These are phyloP conservation scores for Cryptococcus amylolentus DNA, from an alignment of 1,284 basidiomycete genomes.

Conservation along the genomic window DNA sequence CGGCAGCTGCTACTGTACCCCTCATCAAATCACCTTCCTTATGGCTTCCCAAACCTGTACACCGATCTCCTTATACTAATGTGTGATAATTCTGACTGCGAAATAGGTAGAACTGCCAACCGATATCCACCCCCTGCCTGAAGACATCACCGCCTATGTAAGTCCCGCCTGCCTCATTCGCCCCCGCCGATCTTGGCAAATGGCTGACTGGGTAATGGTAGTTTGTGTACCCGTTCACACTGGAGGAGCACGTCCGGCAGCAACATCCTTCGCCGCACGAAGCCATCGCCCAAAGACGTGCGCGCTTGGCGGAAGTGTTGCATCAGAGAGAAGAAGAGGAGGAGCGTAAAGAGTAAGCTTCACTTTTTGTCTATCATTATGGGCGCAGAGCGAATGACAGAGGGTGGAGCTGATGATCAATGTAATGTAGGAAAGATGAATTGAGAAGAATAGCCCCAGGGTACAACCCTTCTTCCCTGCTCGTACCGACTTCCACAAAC, in stretches of 20 bases:
- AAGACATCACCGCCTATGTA: constrained; percentile 81
- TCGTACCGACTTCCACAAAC: constrained; percentile 31
- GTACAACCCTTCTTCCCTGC: constrained; percentile 43
- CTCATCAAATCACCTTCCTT: constrained; percentile 86
- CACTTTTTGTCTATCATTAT: constrained; percentile 48
- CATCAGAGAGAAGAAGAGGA: constrained; percentile 70
- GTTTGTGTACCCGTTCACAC: constrained; percentile 91
- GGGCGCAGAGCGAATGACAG: constrained; percentile 64
- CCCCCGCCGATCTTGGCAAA: not conserved
- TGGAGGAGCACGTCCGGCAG: constrained; percentile 76
- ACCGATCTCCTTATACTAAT: constrained; percentile 23
- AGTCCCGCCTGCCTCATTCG: constrained; percentile 33
- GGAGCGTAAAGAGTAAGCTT: constrained; percentile 63
- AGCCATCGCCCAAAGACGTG: constrained; percentile 62
- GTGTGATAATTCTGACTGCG: not conserved
- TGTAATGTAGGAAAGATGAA: constrained; percentile 28
- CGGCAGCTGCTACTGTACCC: constrained; percentile 67
- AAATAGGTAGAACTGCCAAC: constrained; percentile 63
- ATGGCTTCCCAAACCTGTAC: constrained; percentile 73
- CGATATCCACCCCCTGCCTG: constrained; percentile 87
- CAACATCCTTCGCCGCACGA: constrained; percentile 65
- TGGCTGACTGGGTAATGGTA: constrained; percentile 39
- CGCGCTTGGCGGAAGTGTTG: constrained; percentile 66
- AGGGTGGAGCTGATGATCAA: constrained; percentile 53
- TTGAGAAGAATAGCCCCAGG: constrained; percentile 46